Base-by-base conservation (phyloP, 305 asterid species). In the Solanum aculeatissimum region DNA sequence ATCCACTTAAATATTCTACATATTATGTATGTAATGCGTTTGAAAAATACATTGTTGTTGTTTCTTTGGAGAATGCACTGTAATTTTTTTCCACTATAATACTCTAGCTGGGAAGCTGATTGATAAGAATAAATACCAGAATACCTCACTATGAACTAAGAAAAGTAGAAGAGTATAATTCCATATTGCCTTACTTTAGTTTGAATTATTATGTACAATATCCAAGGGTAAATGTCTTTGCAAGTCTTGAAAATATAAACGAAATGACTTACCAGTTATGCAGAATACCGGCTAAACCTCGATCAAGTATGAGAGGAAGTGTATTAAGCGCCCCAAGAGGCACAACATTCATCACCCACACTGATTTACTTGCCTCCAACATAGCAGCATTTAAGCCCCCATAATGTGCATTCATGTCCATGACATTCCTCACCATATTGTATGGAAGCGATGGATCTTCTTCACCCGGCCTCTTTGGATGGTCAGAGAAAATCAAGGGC, bases 401-500 rank as follows among this genome's bases (percentile, higher is more conserved):
- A 84, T 93, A 97, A 91, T 88, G 91, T 77, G 98, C 97, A 88
- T 86, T 93, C 99, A 95, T 92, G 91, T 95, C 99, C 98, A 97
- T 93, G 89, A 95, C 97, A 88, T 95, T 97, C 81, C 98, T 91
- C 82, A 97, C 93, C 98, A 95, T 95, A 87, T 97, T 95, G 86
- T 93, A 92, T 6, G 99, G 99, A 85, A 97, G 96, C 88, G 89
- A 86, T 27, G 99, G 99, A 81, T 97, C 99, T 89, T 97, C 99
- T 74, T 95, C 98, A 42, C 97, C 98, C 0, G 97, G 97, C 90
- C 99, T 92, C 87, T 97, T 97, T 21, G 98, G 99, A 92, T 97
- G 99, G 90, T 95, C 99, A 72, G 99, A 97, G 89, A 97, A 97
- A 85, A 97, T 95, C 87, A 97, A 90, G 68, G 99, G 99, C 82